Base-by-base conservation (phyloP, 257 asterid species). In the Nicotiana noctiflora region DNA sequence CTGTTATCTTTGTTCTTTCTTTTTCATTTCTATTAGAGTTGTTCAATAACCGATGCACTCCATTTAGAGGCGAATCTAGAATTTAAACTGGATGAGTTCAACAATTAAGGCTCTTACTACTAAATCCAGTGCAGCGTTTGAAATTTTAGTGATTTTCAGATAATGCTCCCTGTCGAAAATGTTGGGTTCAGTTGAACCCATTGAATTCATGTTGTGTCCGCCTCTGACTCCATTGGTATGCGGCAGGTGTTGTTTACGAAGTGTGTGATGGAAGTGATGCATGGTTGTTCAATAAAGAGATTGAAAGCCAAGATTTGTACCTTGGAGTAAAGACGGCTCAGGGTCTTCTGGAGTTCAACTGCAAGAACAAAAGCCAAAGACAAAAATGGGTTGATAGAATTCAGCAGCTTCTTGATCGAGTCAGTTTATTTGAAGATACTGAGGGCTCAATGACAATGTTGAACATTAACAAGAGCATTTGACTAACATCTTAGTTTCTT, bases 351-450 rank as follows among this genome's bases (percentile, higher is more conserved):
- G 97, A 91, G 88, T 94, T 92, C 87, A 94, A 92, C 87, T 94
- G 97, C 90, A 91, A 86, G 90, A 92, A 84, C 85, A 90, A 83
- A 85, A 81, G 83, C 80, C 90, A 91, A 53, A 89, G 87, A 68
- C 92, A 94, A 86, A 91, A 87, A 82, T 92, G 98, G 97, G 90
- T 91, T 76, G 85, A 82, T 44, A 93, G 92, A 77, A 90, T 94
- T 79, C 91, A 83, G 66, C 86, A 84, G 55, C 90, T 91, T 76
- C 83, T 92, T 5, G 79, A 78, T 46, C 85, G 87, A 62, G 81
- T 85, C 80, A 88, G 81, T 65, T 87, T 81, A 81, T 46, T 83
- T 53, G 91, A 92, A 83, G 94, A 91, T 72, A 88, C 89, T 17
- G 84, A 91, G 72, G 68, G 86, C 66, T 86, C 93, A 64, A 81